Percentiles rank a stretch among this genome's conserved stretches.
These are phyloP conservation scores for Termitomyces sp. DNA, from an alignment of 768 basidiomycete species.

Conservation along the genomic window DNA sequence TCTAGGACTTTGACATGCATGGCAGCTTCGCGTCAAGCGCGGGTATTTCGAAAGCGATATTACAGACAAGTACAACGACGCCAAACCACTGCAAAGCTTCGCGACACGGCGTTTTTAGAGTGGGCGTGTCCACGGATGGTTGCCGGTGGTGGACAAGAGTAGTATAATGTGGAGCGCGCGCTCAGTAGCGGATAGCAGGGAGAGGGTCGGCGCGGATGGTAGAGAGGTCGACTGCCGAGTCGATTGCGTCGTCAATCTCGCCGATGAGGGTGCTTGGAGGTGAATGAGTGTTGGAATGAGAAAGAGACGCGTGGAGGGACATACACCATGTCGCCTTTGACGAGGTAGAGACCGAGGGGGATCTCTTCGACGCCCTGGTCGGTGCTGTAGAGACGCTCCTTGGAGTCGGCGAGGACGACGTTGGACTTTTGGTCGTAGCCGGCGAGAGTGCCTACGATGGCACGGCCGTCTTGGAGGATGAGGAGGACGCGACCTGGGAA, in stretches of 20 bases:
- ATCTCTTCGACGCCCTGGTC: constrained; percentile 96
- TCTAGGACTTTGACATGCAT: too few relatives aligned
- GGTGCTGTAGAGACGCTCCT: constrained; percentile 87
- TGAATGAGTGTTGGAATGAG: constrained; percentile 7
- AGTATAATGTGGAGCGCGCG: background rate
- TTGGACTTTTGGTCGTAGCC: constrained; percentile 97
- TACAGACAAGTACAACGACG: too few relatives aligned
- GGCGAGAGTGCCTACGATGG: constrained; percentile 87
- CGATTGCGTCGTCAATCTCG: constrained; percentile 81
- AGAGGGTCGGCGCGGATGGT: constrained; percentile 87
- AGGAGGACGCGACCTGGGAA: constrained; percentile 80
- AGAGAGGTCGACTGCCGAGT: constrained; percentile 68
- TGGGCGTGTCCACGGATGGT: too few relatives aligned
- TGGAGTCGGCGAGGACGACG: constrained; percentile 90
- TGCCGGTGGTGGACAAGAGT: too few relatives aligned
- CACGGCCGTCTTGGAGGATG: constrained; percentile 93
- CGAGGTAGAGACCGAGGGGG: constrained; percentile 91
- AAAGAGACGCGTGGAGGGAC: constrained; percentile 27
- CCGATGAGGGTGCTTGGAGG: constrained; percentile 63
- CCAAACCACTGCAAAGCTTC: too few relatives aligned
- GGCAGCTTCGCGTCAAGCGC: too few relatives aligned
- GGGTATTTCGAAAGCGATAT: too few relatives aligned
- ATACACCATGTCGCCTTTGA: constrained; percentile 98
- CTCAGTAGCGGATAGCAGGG: constrained; percentile 73
- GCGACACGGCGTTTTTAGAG: too few relatives aligned